phyloP scores from a whole-genome alignment of 2,329 filamentous ascomycete species.

The Hypoxylon sp. region DNA sequence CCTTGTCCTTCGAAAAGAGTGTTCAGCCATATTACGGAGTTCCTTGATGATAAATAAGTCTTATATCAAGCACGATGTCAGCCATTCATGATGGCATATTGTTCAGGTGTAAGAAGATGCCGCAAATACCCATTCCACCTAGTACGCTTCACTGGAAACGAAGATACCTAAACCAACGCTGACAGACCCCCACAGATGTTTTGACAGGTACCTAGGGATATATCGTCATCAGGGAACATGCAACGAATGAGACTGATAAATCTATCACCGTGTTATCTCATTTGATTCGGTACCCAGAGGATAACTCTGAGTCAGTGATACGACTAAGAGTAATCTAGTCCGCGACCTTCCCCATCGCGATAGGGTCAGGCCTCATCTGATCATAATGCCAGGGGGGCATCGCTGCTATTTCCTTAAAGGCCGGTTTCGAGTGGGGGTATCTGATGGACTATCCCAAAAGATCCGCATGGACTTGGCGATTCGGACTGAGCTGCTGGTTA shows the following conservation, averaged over 20 bases:
- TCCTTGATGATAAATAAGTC: too few species aligned
- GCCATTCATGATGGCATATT: background rate
- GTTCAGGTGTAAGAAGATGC: too few species aligned
- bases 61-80: too few species aligned
- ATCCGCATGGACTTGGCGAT: slow-evolving; percentile 4
- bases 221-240: background rate
- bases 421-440: background rate
- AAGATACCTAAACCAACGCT: background rate
- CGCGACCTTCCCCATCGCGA: background rate
- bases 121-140: too few species aligned
- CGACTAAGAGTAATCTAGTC: too few species aligned
- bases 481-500: background rate
- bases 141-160: background rate
- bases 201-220: too few species aligned
- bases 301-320: too few species aligned
- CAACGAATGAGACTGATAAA: background rate
- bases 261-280: background rate
- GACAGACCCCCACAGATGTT: background rate
- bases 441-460: background rate
- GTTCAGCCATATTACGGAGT: too few species aligned
- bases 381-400: background rate
- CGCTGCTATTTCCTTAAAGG: background rate
- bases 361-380: background rate
- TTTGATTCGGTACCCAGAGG: too few species aligned
- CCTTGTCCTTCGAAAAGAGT: too few species aligned